Evolutionary conservation across 1,139 yeast genomes (phyloP).

Genomic region (Barnettozyma hawaiiensis): DNA sequence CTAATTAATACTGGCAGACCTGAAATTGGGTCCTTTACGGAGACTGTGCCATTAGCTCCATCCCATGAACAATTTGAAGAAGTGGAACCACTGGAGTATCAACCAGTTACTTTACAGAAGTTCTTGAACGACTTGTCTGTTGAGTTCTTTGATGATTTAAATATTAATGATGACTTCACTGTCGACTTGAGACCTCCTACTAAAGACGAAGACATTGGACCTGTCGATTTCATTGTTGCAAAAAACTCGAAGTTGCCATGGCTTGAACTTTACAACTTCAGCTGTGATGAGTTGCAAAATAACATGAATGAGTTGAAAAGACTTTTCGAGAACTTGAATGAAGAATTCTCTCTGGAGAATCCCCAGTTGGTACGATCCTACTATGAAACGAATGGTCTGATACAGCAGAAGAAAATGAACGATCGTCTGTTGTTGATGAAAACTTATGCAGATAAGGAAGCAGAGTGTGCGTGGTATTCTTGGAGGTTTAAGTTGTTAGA

Average conservation of each 20-base stretch:
- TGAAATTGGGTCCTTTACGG: slow-evolving; percentile 14
- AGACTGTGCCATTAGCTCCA: slow-evolving; percentile 20
- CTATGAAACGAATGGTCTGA: slow-evolving; percentile 32
- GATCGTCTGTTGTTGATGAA: slow-evolving; percentile 42
- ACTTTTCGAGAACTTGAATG: slow-evolving; percentile 43
- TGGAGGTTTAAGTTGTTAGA: slow-evolving; percentile 44
- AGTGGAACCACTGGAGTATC: slow-evolving; percentile 14
- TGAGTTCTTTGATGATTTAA: slow-evolving; percentile 84
- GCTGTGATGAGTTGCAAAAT: slow-evolving; percentile 47
- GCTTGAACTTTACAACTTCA: slow-evolving; percentile 46
- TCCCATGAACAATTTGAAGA: slow-evolving; percentile 18
- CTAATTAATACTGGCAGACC: slow-evolving; percentile 15
- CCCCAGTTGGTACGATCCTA: slow-evolving; percentile 45
- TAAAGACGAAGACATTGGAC: slow-evolving; percentile 72
- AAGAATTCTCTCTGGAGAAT: slow-evolving; percentile 43
- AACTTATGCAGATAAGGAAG: slow-evolving; percentile 42
- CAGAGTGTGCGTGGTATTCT: slow-evolving; percentile 44
- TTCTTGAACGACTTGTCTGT: slow-evolving; percentile 53
- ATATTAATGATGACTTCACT: slow-evolving; percentile 39
- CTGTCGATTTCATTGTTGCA: slow-evolving; percentile 63
- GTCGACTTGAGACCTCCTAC: slow-evolving; percentile 41
- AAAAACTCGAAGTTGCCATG: slow-evolving; percentile 32
- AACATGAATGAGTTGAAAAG: slow-evolving; percentile 45
- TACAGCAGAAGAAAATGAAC: slow-evolving; percentile 37
- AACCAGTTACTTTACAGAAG: slow-evolving; percentile 36